These are phyloP conservation scores for Cornus controversa DNA, from an alignment of 148 eudicot genomes.

Conservation along the genomic window DNA sequence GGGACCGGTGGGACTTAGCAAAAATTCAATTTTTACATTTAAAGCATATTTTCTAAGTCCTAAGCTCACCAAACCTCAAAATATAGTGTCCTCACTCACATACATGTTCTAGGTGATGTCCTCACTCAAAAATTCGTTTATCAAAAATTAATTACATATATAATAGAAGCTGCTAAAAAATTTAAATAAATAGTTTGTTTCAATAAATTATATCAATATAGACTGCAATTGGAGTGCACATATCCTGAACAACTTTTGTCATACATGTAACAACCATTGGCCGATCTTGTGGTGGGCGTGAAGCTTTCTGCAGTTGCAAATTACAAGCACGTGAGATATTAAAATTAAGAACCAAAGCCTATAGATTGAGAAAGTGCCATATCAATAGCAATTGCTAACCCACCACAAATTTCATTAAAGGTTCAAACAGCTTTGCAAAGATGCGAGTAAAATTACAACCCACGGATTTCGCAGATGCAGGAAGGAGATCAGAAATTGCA, in stretches of 20 bases:
- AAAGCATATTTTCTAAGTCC: too few species aligned
- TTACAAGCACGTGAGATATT: constrained; percentile 5
- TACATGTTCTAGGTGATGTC: too few species aligned
- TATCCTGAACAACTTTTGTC: constrained; percentile 97
- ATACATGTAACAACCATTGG: constrained; percentile 97
- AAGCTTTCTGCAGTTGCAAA: constrained; percentile 71
- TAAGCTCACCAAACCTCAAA: too few species aligned
- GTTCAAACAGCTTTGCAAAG: constrained; percentile 65
- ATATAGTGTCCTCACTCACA: too few species aligned
- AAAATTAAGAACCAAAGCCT: background rate
- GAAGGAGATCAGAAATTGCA: constrained; percentile 97
- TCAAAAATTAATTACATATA: constrained; percentile 4
- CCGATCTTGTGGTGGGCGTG: constrained; percentile 89
- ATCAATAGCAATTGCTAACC: constrained; percentile 18
- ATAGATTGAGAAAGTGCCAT: background rate
- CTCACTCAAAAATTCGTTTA: too few species aligned
- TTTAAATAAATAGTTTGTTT: background rate
- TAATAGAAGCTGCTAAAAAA: background rate
- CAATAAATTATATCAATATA: constrained; percentile 70
- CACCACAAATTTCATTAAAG: constrained; percentile 91
- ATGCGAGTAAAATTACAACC: constrained; percentile 85
- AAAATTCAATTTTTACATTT: too few species aligned
- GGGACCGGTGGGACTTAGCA: too few species aligned
- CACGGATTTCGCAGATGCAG: constrained; percentile 91
- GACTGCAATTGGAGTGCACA: constrained; percentile 88